Evolutionary conservation across 1,284 basidiomycete species (phyloP).

Genomic region (Apiotrichum gracile): DNA sequence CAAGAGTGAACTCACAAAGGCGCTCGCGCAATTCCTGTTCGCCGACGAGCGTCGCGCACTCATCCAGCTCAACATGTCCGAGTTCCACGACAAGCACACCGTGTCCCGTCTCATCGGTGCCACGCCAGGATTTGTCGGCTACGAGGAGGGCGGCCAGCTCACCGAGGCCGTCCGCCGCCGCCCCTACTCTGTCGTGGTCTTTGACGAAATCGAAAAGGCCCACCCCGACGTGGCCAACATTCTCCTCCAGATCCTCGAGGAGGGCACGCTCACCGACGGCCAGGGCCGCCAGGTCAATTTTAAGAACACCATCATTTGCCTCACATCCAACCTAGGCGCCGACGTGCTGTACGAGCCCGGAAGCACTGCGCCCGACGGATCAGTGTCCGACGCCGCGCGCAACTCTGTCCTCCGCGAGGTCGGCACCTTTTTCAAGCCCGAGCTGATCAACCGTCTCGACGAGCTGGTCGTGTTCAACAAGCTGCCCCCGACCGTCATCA

Average conservation of each 20-base stretch:
- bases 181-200: conserved; percentile 49
- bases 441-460: conserved; percentile 83
- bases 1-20: conserved; percentile 83
- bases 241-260: conserved; percentile 84
- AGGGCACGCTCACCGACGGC: conserved; percentile 75
- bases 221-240: conserved; percentile 86
- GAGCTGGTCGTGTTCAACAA: conserved; percentile 86
- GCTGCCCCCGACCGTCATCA: conserved; percentile 64
- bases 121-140: conserved; percentile 87
- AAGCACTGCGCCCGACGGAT: conserved; percentile 61
- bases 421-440: conserved; percentile 75
- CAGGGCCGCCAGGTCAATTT: conserved; percentile 45
- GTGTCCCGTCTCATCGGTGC: conserved; percentile 85
- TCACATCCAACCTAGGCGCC: conserved; percentile 86
- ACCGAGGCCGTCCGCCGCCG: conserved; percentile 80
- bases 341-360: conserved; percentile 65
- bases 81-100: conserved; percentile 86
- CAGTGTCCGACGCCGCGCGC: conserved; percentile 60
- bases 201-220: conserved; percentile 86
- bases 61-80: conserved; percentile 87
- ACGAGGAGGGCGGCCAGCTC: conserved; percentile 75
- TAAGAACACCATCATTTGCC: conserved; percentile 80
- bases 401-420: conserved; percentile 69
- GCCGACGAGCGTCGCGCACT: conserved; percentile 77
- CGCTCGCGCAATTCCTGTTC: conserved; percentile 77